Percentiles rank a stretch among this genome's conserved stretches.
phyloP scores from a whole-genome alignment of 352 stramenopile species.

The Phytopythium ostracodes region DNA sequence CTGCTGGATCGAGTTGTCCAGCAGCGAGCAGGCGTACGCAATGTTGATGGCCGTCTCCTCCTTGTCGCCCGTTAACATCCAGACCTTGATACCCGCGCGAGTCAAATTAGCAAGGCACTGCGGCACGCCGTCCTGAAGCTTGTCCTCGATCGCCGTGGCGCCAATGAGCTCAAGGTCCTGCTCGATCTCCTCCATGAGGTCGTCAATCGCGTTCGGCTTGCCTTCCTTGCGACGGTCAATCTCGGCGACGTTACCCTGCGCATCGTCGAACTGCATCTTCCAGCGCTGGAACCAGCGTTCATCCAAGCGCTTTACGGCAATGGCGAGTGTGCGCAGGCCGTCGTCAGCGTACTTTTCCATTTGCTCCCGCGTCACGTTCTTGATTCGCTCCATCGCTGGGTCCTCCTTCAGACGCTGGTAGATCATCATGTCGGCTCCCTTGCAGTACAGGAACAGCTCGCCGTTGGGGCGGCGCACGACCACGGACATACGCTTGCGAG shows the following conservation, averaged over 20 bases:
- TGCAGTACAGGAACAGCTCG: constrained; percentile 66
- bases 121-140: constrained; percentile 88
- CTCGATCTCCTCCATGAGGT: constrained; percentile 83
- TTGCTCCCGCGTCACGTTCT: constrained; percentile 63
- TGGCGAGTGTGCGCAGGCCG: constrained; percentile 77
- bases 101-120: constrained; percentile 79
- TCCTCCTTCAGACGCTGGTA: constrained; percentile 71
- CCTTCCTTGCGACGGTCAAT: constrained; percentile 80
- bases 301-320: constrained; percentile 68
- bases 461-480: constrained; percentile 53
- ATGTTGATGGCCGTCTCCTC: constrained; percentile 98
- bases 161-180: constrained; percentile 79
- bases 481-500: constrained; percentile 73
- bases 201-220: constrained; percentile 69
- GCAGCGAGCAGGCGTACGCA: constrained; percentile 84
- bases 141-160: constrained; percentile 91
- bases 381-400: constrained; percentile 39
- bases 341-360: constrained; percentile 85
- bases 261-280: constrained; percentile 71
- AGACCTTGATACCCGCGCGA: constrained; percentile 93
- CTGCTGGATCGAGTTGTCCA: constrained; percentile 83
- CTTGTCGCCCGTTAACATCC: constrained; percentile 98
- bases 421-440: constrained; percentile 94
- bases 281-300: constrained; percentile 71
- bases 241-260: constrained; percentile 55